Evolutionary conservation across 352 stramenopile genomes (phyloP), one percentile per base, ranked within the genome.

Genomic region (Phytophthora sp.): DNA sequence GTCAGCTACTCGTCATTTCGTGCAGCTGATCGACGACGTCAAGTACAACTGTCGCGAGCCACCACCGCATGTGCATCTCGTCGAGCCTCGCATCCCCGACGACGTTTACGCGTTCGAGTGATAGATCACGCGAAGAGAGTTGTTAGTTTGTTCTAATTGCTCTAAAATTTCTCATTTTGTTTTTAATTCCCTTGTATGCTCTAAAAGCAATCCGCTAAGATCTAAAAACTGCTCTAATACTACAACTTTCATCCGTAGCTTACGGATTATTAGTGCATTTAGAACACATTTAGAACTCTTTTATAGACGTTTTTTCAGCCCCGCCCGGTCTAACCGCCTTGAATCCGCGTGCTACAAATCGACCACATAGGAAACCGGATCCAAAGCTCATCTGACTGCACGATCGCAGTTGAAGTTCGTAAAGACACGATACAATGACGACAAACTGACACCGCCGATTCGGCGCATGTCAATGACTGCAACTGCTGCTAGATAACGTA

Each of bases 301-400:
- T 51, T 51, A 26, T 24, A n/a, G 42, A 2, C 36, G 50, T 51
- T 59, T 59, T n/a, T n/a, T n/a, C n/a, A n/a, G n/a, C n/a, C n/a
- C n/a, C n/a, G 18, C n/a, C n/a, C n/a, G n/a, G n/a, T n/a, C n/a
- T n/a, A n/a, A n/a, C n/a, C n/a, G n/a, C n/a, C n/a, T n/a, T n/a
- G n/a, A n/a, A n/a, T n/a, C n/a, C n/a, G n/a, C n/a, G n/a, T n/a
- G n/a, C n/a, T n/a, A n/a, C n/a, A n/a, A n/a, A n/a, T n/a, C n/a
- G n/a, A n/a, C n/a, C n/a, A n/a, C n/a, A n/a, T n/a, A n/a, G n/a
- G n/a, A n/a, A n/a, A n/a, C n/a, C n/a, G n/a, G n/a, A n/a, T n/a
- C n/a, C n/a, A n/a, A n/a, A n/a, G n/a, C n/a, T n/a, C n/a, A n/a
- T n/a, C n/a, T n/a, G n/a, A n/a, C n/a, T n/a, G n/a, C n/a, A n/a